A percentile compares a stretch with the other conserved stretches of the same genome.
These are phyloP conservation scores for Linnemannia zychae DNA, from an alignment of 192 early-diverging fungal species.

Conservation along the genomic window DNA sequence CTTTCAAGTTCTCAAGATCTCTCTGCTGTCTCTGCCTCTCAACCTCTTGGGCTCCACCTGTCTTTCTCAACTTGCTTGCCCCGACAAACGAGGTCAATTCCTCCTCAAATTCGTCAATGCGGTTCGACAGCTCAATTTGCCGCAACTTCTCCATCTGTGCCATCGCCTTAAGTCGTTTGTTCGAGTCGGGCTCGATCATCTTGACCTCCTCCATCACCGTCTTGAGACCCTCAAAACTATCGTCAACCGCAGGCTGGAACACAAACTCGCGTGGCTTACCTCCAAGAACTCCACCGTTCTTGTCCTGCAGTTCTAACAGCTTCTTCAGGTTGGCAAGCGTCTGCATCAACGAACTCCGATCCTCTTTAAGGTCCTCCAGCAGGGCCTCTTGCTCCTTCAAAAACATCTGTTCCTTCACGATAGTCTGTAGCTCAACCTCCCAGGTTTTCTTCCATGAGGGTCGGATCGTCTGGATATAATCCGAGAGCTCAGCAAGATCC, in stretches of 20 bases:
- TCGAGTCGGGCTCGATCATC: constrained; percentile 73
- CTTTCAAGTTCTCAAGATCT: constrained; percentile 69
- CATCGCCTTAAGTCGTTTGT: constrained; percentile 72
- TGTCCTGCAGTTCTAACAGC: constrained; percentile 66
- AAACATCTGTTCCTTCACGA: constrained; percentile 81
- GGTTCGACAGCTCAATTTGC: constrained; percentile 70
- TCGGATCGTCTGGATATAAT: constrained; percentile 70
- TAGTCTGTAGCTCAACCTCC: constrained; percentile 85
- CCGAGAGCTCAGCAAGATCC: constrained; percentile 64
- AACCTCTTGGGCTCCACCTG: constrained; percentile 79
- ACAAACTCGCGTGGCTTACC: constrained; percentile 62
- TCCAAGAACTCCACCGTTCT: constrained; percentile 30
- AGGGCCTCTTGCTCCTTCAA: constrained; percentile 81
- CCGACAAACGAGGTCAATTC: constrained; percentile 75
- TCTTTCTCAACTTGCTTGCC: constrained; percentile 73
- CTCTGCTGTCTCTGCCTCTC: constrained; percentile 76
- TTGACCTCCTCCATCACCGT: constrained; percentile 76
- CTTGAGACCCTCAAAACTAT: constrained; percentile 69
- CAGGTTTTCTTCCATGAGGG: constrained; percentile 82
- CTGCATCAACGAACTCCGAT: constrained; percentile 67
- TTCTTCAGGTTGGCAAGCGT: constrained; percentile 71
- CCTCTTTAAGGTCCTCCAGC: constrained; percentile 76
- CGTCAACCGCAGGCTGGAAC: constrained; percentile 64
- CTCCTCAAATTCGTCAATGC: constrained; percentile 81
- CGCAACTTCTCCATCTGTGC: constrained; percentile 71